Base-by-base conservation (phyloP, 257 asterid genomes). In the Solanum acaule region DNA sequence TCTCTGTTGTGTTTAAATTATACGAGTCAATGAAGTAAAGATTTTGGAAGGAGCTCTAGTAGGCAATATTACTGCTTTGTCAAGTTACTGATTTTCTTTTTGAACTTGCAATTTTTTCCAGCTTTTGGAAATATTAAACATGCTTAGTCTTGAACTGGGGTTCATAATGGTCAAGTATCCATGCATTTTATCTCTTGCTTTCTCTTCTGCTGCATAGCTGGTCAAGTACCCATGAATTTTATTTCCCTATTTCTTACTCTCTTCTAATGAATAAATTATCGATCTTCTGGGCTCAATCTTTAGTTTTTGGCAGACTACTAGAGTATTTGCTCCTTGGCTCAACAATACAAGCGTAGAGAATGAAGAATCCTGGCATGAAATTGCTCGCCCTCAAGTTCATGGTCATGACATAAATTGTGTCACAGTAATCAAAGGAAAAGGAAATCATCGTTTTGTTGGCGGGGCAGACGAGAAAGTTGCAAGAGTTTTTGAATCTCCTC, bases 381-480 rank as follows among this genome's bases (percentile, higher is more conserved):
- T 97, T 88, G 99, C 98, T 37, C 95, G 99, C 33, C 98, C 99
- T 49, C 99, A 97, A 89, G 99, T 97, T 92, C 99, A 97, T 73
- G 99, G 99, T 20, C 99, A 97, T 89, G 99, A 97, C 92, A 94
- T 97, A 70, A 96, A 96, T 86, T 97, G 99, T 88, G 96, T 94
- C 90, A 89, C 99, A 70, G 56, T 95, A 71, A 91, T 95, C 68
- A 88, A 90, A 89, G 99, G 98, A 90, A 94, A 94, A 81, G 98
- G 99, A 86, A 97, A 96, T 92, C 99, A 97, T 88, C 93, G 96
- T 71, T 96, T 94, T 91, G 95, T 95, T 46, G 89, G 99, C 85
- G 99, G 99, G 52, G 99, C 99, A 1, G 99, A 97, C 38, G 99
- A 97, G 94, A 97, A 97, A 93, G 99, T 97, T 52, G 93, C 94